Evolutionary conservation across 345 rosid species (phyloP).

Genomic region (Eucalyptus camaldulensis): DNA sequence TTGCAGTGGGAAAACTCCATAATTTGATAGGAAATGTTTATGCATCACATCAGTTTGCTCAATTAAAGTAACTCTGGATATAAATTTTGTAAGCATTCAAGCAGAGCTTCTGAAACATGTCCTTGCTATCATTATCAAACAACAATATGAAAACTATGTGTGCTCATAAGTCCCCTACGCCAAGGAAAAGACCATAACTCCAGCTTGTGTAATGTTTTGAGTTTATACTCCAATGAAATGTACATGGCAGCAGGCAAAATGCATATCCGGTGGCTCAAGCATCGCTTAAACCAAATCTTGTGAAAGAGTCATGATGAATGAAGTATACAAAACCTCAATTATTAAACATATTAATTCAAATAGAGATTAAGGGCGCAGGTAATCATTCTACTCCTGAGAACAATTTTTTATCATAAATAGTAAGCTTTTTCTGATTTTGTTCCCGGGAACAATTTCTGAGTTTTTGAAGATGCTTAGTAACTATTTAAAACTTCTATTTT

Average conservation of each 20-base stretch:
- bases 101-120: background rate
- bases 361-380: background rate
- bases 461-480: too few species aligned
- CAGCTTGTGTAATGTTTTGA: background rate
- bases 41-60: conserved; percentile 7
- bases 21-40: background rate
- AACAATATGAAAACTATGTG: background rate
- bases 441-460: accelerated
- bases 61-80: background rate
- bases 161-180: background rate
- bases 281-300: background rate
- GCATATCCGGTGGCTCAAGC: background rate
- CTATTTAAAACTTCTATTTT: too few species aligned
- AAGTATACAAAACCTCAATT: background rate
- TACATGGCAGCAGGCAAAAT: background rate
- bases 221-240: background rate
- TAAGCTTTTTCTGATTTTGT: accelerated
- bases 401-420: too few species aligned
- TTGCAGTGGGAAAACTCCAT: background rate
- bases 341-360: background rate
- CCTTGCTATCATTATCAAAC: background rate
- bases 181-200: background rate
- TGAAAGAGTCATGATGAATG: background rate
- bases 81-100: background rate
- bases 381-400: too few species aligned